phyloP scores from a whole-genome alignment of 225 moss, liverwort and hornwort species.

The Bryum argenteum region DNA sequence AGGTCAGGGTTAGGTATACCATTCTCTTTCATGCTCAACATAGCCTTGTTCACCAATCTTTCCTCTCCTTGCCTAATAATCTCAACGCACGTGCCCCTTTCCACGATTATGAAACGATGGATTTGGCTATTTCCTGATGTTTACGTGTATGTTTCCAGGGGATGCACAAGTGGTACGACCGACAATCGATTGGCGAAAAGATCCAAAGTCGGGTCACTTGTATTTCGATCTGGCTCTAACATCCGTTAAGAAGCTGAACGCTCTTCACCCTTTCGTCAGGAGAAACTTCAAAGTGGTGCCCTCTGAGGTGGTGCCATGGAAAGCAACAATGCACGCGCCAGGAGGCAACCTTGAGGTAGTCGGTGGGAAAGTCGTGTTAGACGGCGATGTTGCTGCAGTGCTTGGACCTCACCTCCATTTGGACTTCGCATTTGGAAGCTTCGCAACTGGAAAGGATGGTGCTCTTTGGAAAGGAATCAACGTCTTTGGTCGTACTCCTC shows the following conservation, averaged over 20 bases:
- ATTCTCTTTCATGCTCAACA: not conserved
- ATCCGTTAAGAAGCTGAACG: slow-evolving; percentile 63
- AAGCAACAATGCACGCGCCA: slow-evolving; percentile 51
- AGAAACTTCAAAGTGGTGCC: slow-evolving; percentile 55
- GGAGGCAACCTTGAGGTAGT: slow-evolving; percentile 68
- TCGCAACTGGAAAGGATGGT: slow-evolving; percentile 40
- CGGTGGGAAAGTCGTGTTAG: slow-evolving; percentile 67
- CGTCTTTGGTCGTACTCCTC: slow-evolving; percentile 43
- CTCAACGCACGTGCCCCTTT: not conserved
- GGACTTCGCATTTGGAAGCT: slow-evolving; percentile 56
- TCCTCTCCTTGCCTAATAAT: slow-evolving; percentile 9
- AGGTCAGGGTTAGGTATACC: slow-evolving; percentile 76
- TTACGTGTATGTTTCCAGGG: slow-evolving; percentile 41
- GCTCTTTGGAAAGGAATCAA: slow-evolving; percentile 42
- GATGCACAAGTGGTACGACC: slow-evolving; percentile 75
- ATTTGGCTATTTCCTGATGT: not conserved
- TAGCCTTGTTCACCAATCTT: not conserved
- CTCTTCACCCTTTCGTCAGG: slow-evolving; percentile 44
- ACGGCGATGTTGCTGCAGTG: slow-evolving; percentile 75
- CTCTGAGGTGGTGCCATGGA: slow-evolving; percentile 53
- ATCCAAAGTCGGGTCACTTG: slow-evolving; percentile 68
- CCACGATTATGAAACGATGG: not conserved
- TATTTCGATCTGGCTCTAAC: slow-evolving; percentile 71
- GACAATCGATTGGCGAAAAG: slow-evolving; percentile 66
- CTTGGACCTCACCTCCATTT: slow-evolving; percentile 66